Conservation (phyloP, 78 protist genomes). For the Dictyostelium firmibasis region DNA sequence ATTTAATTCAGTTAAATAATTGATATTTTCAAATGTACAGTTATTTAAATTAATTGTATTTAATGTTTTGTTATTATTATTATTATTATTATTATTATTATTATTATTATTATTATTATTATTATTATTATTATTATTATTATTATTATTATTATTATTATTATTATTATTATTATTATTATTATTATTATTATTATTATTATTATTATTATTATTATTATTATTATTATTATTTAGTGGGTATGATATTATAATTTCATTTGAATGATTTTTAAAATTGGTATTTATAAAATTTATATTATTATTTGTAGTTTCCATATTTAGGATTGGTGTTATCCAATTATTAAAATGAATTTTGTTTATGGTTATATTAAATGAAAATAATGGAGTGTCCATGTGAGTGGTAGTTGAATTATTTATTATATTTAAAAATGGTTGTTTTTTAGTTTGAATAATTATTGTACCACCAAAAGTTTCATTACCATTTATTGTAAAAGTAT, state of each 20-base stretch:
- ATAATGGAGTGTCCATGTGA: neutral
- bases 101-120: neutral
- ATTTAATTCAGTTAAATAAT: neutral
- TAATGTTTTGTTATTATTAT: neutral
- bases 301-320: neutral
- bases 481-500: neutral
- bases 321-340: neutral
- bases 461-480: neutral
- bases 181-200: neutral
- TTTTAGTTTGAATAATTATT: neutral
- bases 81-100: neutral
- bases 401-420: neutral
- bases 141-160: neutral
- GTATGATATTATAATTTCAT: neutral
- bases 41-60: neutral
- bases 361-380: neutral
- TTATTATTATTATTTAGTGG: neutral
- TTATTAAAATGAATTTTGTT: neutral
- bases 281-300: slow-evolving; percentile 1
- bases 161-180: neutral
- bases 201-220: neutral
- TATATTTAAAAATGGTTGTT: neutral
- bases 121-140: neutral
- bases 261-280: neutral
- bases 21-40: neutral